Evolutionary conservation across 768 basidiomycete species (phyloP).

Genomic region (Suillus subalutaceus): DNA sequence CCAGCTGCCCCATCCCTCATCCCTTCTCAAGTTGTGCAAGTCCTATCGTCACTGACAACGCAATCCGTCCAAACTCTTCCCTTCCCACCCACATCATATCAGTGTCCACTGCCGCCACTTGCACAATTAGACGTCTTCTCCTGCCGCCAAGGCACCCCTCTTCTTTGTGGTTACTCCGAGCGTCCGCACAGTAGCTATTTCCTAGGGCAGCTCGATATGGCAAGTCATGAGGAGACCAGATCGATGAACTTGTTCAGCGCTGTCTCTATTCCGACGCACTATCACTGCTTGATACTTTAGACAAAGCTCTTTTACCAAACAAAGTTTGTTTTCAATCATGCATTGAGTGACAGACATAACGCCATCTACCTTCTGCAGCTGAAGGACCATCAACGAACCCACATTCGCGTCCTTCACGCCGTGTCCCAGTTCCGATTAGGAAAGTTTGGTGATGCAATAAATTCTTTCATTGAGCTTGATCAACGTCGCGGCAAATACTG

Average conservation of each 20-base stretch:
- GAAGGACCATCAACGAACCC: constrained; percentile 57
- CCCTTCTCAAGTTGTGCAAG: constrained; percentile 64
- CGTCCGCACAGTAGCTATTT: constrained; percentile 63
- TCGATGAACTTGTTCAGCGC: constrained; percentile 77
- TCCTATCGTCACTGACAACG: constrained; percentile 71
- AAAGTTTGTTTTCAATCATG: constrained; percentile 49
- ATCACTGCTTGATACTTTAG: constrained; percentile 70
- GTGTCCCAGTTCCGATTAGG: constrained; percentile 73
- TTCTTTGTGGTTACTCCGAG: constrained; percentile 74
- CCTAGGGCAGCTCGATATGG: constrained; percentile 84
- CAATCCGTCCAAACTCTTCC: constrained; percentile 60
- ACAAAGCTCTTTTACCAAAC: constrained; percentile 60
- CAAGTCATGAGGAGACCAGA: constrained; percentile 77
- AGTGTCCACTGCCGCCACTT: constrained; percentile 38
- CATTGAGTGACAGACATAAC: background rate
- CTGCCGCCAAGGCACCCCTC: constrained; percentile 51
- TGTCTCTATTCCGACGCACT: constrained; percentile 80
- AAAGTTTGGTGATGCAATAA: constrained; percentile 78
- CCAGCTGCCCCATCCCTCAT: constrained; percentile 23
- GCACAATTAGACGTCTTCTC: constrained; percentile 62
- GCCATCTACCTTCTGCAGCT: constrained; percentile 15
- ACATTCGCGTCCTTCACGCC: constrained; percentile 74
- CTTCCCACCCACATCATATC: constrained; percentile 50
- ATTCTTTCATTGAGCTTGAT: constrained; percentile 85
- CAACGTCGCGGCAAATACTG: constrained; percentile 11